Conservation (phyloP, 352 stramenopile genomes). For the Saprolegnia parasitica region DNA sequence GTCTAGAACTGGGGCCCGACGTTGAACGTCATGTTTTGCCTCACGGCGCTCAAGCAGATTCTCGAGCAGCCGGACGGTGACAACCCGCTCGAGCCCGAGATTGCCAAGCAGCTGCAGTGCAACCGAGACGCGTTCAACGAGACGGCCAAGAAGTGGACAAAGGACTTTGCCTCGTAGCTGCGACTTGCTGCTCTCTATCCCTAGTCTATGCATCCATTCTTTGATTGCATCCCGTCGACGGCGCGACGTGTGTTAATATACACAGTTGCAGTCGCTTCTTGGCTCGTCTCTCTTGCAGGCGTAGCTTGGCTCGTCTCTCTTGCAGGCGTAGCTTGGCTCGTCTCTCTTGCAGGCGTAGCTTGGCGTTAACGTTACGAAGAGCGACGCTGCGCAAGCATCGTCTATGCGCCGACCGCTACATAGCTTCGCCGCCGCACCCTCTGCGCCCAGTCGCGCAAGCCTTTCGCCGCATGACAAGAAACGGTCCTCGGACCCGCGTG, state of each 20-base stretch:
- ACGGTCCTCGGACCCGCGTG: background rate
- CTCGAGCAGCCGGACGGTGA: constrained; percentile 92
- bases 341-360: too few relatives aligned
- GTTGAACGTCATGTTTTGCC: constrained; percentile 89
- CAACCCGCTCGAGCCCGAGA: constrained; percentile 95
- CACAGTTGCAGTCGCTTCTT: background rate
- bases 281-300: background rate
- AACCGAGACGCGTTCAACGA: constrained; percentile 92
- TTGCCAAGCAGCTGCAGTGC: constrained; percentile 91
- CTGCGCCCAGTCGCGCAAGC: too few relatives aligned
- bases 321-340: background rate
- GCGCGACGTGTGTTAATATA: too few relatives aligned
- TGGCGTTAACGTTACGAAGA: background rate
- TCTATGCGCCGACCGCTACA: too few relatives aligned
- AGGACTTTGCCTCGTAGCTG: constrained; percentile 83
- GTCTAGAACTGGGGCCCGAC: constrained; percentile 93
- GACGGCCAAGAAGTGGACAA: constrained; percentile 90
- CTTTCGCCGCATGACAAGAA: too few relatives aligned
- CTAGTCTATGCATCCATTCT: background rate
- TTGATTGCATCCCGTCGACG: background rate
- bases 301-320: background rate
- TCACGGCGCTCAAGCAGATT: constrained; percentile 93
- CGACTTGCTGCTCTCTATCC: background rate
- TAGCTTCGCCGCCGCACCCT: too few relatives aligned
- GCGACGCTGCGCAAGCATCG: too few relatives aligned